phyloP scores from a whole-genome alignment of 139 green algal species.

The Chlamydomonas urium region DNA sequence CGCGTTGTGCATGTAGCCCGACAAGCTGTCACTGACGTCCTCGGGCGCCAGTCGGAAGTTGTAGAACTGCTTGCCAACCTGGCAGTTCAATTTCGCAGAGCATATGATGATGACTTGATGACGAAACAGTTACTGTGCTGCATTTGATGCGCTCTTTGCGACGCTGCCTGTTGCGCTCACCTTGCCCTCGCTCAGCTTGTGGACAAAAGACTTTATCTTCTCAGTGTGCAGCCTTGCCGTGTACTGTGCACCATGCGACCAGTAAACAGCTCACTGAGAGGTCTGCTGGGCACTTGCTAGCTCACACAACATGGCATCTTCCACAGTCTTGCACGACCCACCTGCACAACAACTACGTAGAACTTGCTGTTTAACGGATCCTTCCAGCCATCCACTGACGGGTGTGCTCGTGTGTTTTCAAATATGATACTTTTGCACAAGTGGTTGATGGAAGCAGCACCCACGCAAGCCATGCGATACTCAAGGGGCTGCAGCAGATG shows the following conservation, averaged over 20 bases:
- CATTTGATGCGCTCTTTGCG: neutral
- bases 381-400: conserved; percentile 9
- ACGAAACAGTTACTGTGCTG: neutral
- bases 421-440: conserved; percentile 92
- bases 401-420: conserved; percentile 61
- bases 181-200: conserved; percentile 50
- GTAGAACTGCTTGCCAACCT: conserved; percentile 63
- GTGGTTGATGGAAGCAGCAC: conserved; percentile 57
- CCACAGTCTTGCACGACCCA: conserved; percentile 1
- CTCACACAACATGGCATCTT: neutral
- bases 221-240: conserved; percentile 65
- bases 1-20: conserved; percentile 67
- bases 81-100: neutral
- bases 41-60: conserved; percentile 80
- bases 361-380: conserved; percentile 57
- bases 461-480: conserved; percentile 7
- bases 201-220: conserved; percentile 69
- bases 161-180: conserved; percentile 5
- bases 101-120: neutral
- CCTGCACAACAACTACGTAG: conserved; percentile 79
- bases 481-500: neutral
- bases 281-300: neutral
- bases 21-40: conserved; percentile 41
- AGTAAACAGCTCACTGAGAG: neutral
- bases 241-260: conserved; percentile 56